Evolutionary conservation across 345 rosid species (phyloP).

Genomic region (Microcos paniculata): DNA sequence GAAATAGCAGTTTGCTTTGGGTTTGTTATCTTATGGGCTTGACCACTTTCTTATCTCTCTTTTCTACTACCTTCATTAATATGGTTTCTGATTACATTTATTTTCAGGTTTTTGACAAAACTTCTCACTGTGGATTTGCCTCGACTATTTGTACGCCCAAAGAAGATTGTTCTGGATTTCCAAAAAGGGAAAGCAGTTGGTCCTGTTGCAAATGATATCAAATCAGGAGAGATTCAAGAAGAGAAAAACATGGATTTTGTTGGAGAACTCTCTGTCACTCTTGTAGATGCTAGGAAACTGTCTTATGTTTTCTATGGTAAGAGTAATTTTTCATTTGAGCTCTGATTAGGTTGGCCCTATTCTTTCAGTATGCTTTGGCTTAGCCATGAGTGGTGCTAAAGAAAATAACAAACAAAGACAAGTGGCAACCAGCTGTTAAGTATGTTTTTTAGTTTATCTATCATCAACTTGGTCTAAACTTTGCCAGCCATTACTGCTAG

Average conservation of each 20-base stretch:
- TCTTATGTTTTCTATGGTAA: conserved; percentile 75
- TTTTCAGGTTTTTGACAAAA: conserved; percentile 82
- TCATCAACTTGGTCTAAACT: too few relatives aligned
- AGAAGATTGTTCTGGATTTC: conserved; percentile 97
- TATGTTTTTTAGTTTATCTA: too few relatives aligned
- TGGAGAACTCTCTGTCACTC: conserved; percentile 93
- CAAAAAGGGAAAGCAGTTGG: conserved; percentile 95
- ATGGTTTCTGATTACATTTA: conserved; percentile 13
- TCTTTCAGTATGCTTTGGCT: too few relatives aligned
- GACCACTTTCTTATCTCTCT: conserved; percentile 3
- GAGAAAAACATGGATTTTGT: conserved; percentile 78
- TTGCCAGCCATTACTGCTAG: too few relatives aligned
- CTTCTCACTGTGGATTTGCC: conserved; percentile 96
- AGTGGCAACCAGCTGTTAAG: too few relatives aligned
- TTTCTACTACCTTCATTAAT: not conserved
- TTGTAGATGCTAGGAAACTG: conserved; percentile 92
- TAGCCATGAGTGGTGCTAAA: too few relatives aligned
- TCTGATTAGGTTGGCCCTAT: not conserved
- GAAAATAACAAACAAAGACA: too few relatives aligned
- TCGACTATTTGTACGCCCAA: conserved; percentile 88
- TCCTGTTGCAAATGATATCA: conserved; percentile 63
- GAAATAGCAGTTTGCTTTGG: not conserved
- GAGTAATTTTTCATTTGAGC: not conserved
- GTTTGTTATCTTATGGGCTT: not conserved
- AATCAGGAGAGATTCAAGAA: conserved; percentile 83